Percentiles rank a stretch among this genome's conserved stretches.
Conservation (phyloP, 2,329 filamentous ascomycete species). For the Cytospora piceae region DNA sequence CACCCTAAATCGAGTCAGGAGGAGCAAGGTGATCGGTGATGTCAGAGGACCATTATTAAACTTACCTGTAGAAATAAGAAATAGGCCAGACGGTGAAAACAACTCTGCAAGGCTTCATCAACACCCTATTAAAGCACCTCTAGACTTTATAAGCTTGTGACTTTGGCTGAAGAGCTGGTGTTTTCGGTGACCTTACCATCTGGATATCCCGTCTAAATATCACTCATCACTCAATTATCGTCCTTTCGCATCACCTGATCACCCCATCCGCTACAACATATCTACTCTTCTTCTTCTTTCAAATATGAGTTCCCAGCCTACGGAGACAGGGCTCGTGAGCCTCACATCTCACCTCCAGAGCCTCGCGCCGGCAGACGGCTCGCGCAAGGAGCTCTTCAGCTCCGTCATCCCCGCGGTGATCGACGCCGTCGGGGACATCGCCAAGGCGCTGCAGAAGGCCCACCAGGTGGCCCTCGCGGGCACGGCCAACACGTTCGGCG, state of each 20-base stretch:
- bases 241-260: not conserved
- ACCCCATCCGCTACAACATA: too few species aligned
- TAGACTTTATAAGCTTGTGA: not conserved
- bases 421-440: slow-evolving; percentile 48
- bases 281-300: not conserved
- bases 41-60: not conserved
- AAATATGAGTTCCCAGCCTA: slow-evolving; percentile 3
- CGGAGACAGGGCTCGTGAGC: slow-evolving; percentile 8
- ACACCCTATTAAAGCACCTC: not conserved
- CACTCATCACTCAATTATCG: not conserved
- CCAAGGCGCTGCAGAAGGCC: slow-evolving; percentile 47
- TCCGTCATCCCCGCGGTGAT: slow-evolving; percentile 56
- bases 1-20: not conserved
- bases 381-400: slow-evolving; percentile 41
- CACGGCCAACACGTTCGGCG: slow-evolving; percentile 60
- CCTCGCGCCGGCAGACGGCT: slow-evolving; percentile 33
- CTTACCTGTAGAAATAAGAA: not conserved
- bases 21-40: not conserved
- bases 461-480: slow-evolving; percentile 53
- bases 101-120: not conserved
- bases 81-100: not conserved
- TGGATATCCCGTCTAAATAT: not conserved
- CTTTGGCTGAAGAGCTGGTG: not conserved
- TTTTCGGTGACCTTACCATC: not conserved
- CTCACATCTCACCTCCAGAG: slow-evolving; percentile 32